Base-by-base conservation (phyloP, 805 yeast genomes). In the Jamesozyma piceae region DNA sequence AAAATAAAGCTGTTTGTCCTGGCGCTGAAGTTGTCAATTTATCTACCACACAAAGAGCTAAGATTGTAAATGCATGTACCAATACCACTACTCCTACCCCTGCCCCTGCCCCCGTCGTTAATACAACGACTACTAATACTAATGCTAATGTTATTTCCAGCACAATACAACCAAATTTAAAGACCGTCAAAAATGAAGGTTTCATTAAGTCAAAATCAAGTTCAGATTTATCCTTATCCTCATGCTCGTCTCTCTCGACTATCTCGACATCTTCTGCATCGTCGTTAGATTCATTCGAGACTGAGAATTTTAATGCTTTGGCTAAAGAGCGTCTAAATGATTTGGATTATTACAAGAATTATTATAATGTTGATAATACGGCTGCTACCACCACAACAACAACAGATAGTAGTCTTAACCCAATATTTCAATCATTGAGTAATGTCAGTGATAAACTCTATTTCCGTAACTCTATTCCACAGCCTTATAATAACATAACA, bases 281-380 rank as follows among this genome's bases (percentile, higher is more conserved):
- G 4, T 46, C 49, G 2, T 37, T 43, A 35, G 27, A 37, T 22
- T 46, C 49, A 3, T 41, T 43, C 15, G 37, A 43, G 31, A 31
- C 41, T 13, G 49, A 43, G 15, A 24, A 24, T 11, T 11, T 8
- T 11, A 43, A 41, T 22, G 14, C 38, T 2, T 32, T 35, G 5
- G 39, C 43, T 2, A 43, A 9, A 35, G 29, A 38, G 29, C 19
- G 27, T 13, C 17, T 34, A 10, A 34, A 34, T 13, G 26, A 34
- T 13, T 5, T 21, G 21, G 26, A 34, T 5, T 34, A 21, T 18
- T 24, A 35, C 19, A 40, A 32, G 15, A 31, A 38, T 27, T 39
- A 27, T 17, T 29, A 30, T 4, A 32, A 22, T 26, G 24, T 17
- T 24, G 17, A 24, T 11, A n/a, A n/a, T n/a, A n/a, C n/a, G n/a